A percentile compares a stretch with the other conserved stretches of the same genome.
Evolutionary conservation across 2,329 filamentous ascomycete species (phyloP).

Genomic region (Sporothrix brunneoviolacea): DNA sequence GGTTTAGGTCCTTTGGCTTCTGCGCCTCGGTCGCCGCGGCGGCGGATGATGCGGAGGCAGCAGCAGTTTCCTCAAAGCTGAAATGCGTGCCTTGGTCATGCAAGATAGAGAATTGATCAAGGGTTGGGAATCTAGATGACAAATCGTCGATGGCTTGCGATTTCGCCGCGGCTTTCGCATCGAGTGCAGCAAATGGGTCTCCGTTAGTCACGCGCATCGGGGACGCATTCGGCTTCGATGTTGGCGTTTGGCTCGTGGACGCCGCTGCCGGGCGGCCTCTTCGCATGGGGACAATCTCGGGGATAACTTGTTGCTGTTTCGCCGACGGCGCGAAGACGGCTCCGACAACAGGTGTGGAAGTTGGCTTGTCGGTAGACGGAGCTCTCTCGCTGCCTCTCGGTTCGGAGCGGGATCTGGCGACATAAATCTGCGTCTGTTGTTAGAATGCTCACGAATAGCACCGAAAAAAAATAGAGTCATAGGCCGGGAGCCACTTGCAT

Average conservation of each 20-base stretch:
- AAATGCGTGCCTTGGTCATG: constrained; percentile 81
- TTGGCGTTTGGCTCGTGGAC: constrained; percentile 36
- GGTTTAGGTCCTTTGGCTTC: constrained; percentile 50
- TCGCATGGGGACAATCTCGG: constrained; percentile 90
- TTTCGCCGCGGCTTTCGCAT: constrained; percentile 51
- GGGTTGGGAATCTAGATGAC: constrained; percentile 75
- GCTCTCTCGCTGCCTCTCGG: constrained; percentile 44
- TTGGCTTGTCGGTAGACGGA: constrained; percentile 46
- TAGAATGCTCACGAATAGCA: background rate
- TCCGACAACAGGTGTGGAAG: constrained; percentile 60
- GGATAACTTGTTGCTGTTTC: constrained; percentile 65
- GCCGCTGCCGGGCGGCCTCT: constrained; percentile 60
- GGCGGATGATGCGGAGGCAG: background rate
- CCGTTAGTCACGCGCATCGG: constrained; percentile 61
- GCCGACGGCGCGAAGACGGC: constrained; percentile 73
- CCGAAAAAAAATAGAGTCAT: background rate
- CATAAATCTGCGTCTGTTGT: constrained; percentile 57
- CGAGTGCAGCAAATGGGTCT: constrained; percentile 88
- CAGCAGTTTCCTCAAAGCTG: constrained; percentile 57
- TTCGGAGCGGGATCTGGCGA: constrained; percentile 58
- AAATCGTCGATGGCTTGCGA: constrained; percentile 64
- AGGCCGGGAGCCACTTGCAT: constrained; percentile 62
- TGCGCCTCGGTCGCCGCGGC: constrained; percentile 29
- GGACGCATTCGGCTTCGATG: constrained; percentile 50
- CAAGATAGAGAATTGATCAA: constrained; percentile 87